Conservation (phyloP, 352 stramenopile species). For the Globisporangium nunn region DNA sequence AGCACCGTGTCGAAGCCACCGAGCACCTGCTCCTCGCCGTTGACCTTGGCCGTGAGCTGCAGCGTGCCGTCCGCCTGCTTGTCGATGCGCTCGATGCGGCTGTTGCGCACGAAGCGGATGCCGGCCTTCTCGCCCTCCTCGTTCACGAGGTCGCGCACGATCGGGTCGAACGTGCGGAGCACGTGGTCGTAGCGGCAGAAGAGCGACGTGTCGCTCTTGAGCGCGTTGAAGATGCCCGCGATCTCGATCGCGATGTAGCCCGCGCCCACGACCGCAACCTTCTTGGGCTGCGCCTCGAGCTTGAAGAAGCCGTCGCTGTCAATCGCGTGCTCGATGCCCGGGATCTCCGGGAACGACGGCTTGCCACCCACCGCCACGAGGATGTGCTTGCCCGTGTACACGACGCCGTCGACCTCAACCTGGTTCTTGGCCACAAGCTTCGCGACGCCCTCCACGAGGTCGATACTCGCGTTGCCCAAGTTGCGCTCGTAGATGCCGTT, state of each 20-base stretch:
- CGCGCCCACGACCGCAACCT: constrained; percentile 94
- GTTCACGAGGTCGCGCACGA: constrained; percentile 44
- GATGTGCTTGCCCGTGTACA: constrained; percentile 46
- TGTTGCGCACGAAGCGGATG: constrained; percentile 34
- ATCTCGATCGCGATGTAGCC: constrained; percentile 99
- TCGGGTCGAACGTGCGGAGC: constrained; percentile 85
- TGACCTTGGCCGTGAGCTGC: constrained; percentile 77
- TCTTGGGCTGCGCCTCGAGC: constrained; percentile 87
- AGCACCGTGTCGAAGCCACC: constrained; percentile 80
- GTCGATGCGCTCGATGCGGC: constrained; percentile 31
- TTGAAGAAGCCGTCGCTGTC: constrained; percentile 97
- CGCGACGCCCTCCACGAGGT: constrained; percentile 81
- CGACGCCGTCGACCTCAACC: constrained; percentile 71
- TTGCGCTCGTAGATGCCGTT: constrained; percentile 96
- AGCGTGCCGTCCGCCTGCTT: constrained; percentile 36
- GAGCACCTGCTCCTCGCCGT: constrained; percentile 29
- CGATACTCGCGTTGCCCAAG: constrained; percentile 88
- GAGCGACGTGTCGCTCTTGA: constrained; percentile 88
- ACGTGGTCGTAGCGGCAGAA: constrained; percentile 83
- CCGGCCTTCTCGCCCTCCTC: constrained; percentile 49
- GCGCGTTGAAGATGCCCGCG: constrained; percentile 90
- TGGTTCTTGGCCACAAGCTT: constrained; percentile 76
- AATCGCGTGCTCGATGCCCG: constrained; percentile 90
- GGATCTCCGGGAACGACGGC: constrained; percentile 50
- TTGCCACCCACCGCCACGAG: constrained; percentile 58